Base-by-base conservation (phyloP, 2,329 filamentous ascomycete genomes). In the Fusarium sp. region DNA sequence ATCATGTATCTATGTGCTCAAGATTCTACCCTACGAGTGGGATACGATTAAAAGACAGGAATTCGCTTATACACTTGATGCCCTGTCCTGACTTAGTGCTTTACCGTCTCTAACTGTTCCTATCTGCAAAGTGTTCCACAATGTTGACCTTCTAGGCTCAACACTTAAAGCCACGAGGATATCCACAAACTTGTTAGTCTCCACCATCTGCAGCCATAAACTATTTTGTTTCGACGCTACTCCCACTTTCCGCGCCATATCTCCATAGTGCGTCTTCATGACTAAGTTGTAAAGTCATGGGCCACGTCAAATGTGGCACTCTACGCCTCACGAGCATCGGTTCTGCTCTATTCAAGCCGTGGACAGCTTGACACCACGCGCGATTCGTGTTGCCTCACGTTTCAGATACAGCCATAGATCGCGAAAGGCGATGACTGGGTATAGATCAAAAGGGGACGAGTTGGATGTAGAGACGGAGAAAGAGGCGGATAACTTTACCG, bases 1-100 rank as follows among this genome's bases (percentile, higher is more conserved):
- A 51, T 51, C 38, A 68, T 53, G 44, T 71, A 59, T 60, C 28
- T 60, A 69, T 62, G 66, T 62, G 51, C 56, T 42, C 64, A 62
- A 41, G 63, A 68, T 44, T 38, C 39, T 58, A 63, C 42, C 48
- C 41, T 67, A 48, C 20, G 30, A 22, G 22, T 35, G 36, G 44
- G 53, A 20, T n/a, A 61, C 11, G 35, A 58, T 58, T 28, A 35
- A 39, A 62, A 39, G 60, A 58, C 30, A 62, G 38, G 41, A 57
- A 35, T 42, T 26, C 41, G 24, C 30, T 48, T 41, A 36, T 26
- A 28, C n/a, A 50, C 5, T 35, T 42, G 2, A 24, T 24, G 16
- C 8, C 44, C 15, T 22, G 26, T 30, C n/a, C 20, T 18, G 24
- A n/a, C 12, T 5, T 22, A 15, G 39, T 57, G n/a, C 54, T 54